A percentile compares a stretch with the other conserved stretches of the same genome.
Evolutionary conservation across 1,284 basidiomycete species (phyloP).

Genomic region (Cutaneotrichosporon sp.): DNA sequence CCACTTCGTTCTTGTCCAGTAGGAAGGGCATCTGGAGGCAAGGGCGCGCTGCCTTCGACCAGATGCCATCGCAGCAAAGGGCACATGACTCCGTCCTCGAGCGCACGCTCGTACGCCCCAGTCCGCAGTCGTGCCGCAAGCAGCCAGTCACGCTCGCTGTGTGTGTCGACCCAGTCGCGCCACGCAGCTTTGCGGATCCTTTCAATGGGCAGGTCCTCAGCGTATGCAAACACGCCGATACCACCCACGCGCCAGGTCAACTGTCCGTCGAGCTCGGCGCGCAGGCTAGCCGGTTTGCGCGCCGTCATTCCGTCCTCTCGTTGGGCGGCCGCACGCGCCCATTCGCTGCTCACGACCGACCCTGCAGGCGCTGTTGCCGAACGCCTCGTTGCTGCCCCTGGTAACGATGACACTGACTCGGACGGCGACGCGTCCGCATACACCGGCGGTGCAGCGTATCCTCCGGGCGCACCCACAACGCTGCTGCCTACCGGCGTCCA

Average conservation of each 20-base stretch:
- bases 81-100: slow-evolving; percentile 15
- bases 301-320: slow-evolving; percentile 11
- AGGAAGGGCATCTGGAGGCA: slow-evolving; percentile 42
- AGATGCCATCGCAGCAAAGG: slow-evolving; percentile 42
- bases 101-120: slow-evolving; percentile 32
- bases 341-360: background rate
- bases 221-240: slow-evolving; percentile 34
- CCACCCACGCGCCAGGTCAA: slow-evolving; percentile 37
- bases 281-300: slow-evolving; percentile 13
- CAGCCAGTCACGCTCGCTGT: slow-evolving; percentile 54
- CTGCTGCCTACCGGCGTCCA: slow-evolving; percentile 33
- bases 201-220: slow-evolving; percentile 23
- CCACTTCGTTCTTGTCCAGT: slow-evolving; percentile 42
- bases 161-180: slow-evolving; percentile 20
- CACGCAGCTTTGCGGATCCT: slow-evolving; percentile 27
- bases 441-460: background rate
- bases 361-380: background rate
- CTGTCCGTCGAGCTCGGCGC: slow-evolving; percentile 34
- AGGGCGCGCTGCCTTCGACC: slow-evolving; percentile 29
- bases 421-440: background rate
- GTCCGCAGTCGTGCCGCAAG: slow-evolving; percentile 63
- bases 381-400: background rate
- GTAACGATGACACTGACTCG: no score
- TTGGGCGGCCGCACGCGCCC: slow-evolving; percentile 5
- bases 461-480: background rate